Evolutionary conservation across 257 asterid species (phyloP).

Genomic region (Plantago elongata): DNA sequence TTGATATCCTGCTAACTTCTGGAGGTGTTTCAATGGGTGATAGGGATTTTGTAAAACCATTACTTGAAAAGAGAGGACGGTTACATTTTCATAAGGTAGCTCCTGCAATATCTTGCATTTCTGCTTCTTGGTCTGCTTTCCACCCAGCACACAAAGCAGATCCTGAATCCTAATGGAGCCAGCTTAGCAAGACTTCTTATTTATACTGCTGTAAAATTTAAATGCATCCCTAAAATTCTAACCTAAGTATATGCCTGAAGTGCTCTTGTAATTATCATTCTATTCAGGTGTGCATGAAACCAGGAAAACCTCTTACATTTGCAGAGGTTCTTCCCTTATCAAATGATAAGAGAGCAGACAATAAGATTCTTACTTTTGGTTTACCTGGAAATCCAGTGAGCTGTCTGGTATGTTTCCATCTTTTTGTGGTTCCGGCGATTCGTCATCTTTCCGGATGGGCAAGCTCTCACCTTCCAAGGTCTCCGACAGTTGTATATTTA

Average conservation of each 20-base stretch:
- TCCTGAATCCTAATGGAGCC: background rate
- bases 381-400: constrained; percentile 99
- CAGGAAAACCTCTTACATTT: constrained; percentile 94
- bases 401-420: constrained; percentile 89
- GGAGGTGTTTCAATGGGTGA: constrained; percentile 99
- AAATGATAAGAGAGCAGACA: constrained; percentile 28
- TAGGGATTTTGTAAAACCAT: constrained; percentile 88
- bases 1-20: constrained; percentile 73
- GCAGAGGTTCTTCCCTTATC: constrained; percentile 61
- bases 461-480: constrained; percentile 86
- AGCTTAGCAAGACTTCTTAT: constrained; percentile 11
- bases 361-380: constrained; percentile 87
- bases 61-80: constrained; percentile 74
- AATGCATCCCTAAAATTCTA: constrained; percentile 3
- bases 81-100: constrained; percentile 76
- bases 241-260: constrained; percentile 2
- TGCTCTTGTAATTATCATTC: constrained; percentile 17
- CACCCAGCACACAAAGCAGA: no score
- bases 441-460: constrained; percentile 87
- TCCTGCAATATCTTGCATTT: constrained; percentile 8
- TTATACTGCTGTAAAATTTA: constrained; percentile 3
- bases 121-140: constrained; percentile 10
- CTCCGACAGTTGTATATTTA: constrained; percentile 25
- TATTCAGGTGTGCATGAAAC: constrained; percentile 80
- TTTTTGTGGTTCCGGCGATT: constrained; percentile 87